Percentiles rank a stretch among this genome's conserved stretches.
Conservation (phyloP, 2,329 filamentous ascomycete species). For the Amylocarpus encephaloides region DNA sequence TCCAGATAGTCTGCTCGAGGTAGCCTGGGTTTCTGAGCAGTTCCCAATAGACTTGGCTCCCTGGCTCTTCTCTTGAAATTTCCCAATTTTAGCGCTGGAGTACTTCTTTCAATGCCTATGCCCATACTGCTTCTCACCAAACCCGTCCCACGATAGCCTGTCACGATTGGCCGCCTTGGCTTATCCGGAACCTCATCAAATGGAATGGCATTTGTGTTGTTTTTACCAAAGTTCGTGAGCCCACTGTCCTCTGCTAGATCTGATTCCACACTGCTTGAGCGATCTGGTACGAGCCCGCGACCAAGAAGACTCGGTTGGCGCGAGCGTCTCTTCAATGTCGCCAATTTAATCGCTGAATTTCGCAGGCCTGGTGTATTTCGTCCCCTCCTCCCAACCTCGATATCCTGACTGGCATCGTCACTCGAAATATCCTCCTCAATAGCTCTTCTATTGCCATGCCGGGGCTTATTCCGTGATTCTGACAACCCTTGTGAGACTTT, state of each 20-base stretch:
- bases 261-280: conserved; percentile 31
- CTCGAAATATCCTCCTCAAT: conserved; percentile 15
- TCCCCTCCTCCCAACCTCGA: conserved; percentile 28
- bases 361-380: conserved; percentile 20
- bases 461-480: not conserved
- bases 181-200: conserved; percentile 32
- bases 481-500: not conserved
- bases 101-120: conserved; percentile 22
- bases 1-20: conserved; percentile 37
- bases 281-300: conserved; percentile 16
- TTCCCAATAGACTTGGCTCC: conserved; percentile 55
- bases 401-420: conserved; percentile 24
- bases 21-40: conserved; percentile 31
- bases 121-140: conserved; percentile 23
- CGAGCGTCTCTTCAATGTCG: conserved; percentile 50
- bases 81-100: conserved; percentile 43
- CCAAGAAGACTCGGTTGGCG: conserved; percentile 39
- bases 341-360: conserved; percentile 40
- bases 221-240: conserved; percentile 25
- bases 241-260: conserved; percentile 25
- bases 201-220: conserved; percentile 21
- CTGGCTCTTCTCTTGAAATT: conserved; percentile 50
- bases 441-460: conserved; percentile 2
- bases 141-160: conserved; percentile 22
- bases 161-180: conserved; percentile 32